Percentiles rank a stretch among this genome's conserved stretches.
Evolutionary conservation across 305 asterid species (phyloP).

Genomic region (Fraxinus velutina): DNA sequence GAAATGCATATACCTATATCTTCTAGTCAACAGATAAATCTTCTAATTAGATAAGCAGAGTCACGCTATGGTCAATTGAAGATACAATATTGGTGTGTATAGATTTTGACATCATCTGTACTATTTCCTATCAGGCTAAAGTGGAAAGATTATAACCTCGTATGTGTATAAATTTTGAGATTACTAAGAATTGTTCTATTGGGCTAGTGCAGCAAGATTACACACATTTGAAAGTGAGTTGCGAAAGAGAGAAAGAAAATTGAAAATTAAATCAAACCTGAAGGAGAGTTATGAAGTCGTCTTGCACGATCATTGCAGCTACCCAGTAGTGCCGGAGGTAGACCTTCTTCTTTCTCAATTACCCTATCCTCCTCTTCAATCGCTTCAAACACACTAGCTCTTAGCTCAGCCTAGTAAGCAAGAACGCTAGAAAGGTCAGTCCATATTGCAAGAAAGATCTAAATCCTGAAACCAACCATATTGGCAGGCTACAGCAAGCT

Average conservation of each 20-base stretch:
- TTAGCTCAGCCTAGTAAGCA: conserved; percentile 68
- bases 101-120: not conserved
- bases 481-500: not conserved
- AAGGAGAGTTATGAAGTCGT: conserved; percentile 87
- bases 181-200: not conserved
- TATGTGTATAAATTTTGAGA: not conserved
- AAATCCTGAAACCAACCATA: not conserved
- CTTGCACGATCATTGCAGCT: conserved; percentile 94
- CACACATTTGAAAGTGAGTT: not conserved
- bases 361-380: conserved; percentile 90
- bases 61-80: not conserved
- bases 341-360: conserved; percentile 69
- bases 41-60: not conserved
- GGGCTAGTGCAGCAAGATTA: not conserved
- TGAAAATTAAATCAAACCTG: conserved; percentile 41
- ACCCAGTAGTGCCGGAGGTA: conserved; percentile 88
- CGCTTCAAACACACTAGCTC: conserved; percentile 96
- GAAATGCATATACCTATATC: not conserved
- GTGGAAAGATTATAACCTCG: not conserved
- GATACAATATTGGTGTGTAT: not conserved
- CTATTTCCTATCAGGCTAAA: not conserved
- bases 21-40: not conserved
- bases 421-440: conserved; percentile 1
- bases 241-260: not conserved
- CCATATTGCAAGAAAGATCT: not conserved